Conservation (phyloP, 192 early-diverging fungal genomes). For the Funneliformis geosporum region DNA sequence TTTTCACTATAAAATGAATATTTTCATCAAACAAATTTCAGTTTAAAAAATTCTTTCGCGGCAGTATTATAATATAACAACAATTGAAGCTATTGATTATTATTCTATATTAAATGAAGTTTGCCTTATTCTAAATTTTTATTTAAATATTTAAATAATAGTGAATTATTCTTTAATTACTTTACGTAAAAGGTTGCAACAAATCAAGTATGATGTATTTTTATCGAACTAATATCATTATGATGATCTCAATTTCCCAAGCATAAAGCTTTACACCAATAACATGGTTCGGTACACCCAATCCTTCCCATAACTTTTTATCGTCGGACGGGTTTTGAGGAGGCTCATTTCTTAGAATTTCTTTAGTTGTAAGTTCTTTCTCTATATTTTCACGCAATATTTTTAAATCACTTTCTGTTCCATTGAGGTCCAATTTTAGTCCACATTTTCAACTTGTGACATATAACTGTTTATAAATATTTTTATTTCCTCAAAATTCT, state of each 20-base stretch:
- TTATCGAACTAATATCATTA: background rate
- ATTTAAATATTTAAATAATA: no score
- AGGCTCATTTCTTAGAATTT: background rate
- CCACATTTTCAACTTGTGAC: slow-evolving; percentile 21
- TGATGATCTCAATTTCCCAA: slow-evolving; percentile 24
- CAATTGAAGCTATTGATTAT: no score
- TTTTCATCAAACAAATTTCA: no score
- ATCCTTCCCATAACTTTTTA: slow-evolving; percentile 26
- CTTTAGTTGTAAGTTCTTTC: background rate
- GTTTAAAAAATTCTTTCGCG: no score
- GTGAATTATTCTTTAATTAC: no score
- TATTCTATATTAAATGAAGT: no score
- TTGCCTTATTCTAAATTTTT: no score
- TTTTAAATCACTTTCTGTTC: slow-evolving; percentile 1
- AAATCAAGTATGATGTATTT: slow-evolving; percentile 32
- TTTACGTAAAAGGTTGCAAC: no score
- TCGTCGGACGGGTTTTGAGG: background rate
- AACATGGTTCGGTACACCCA: slow-evolving; percentile 22
- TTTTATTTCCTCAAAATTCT: slow-evolving; percentile 20
- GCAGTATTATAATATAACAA: no score
- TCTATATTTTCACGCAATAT: slow-evolving; percentile 11
- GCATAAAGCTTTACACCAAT: slow-evolving; percentile 28
- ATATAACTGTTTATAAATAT: slow-evolving; percentile 22
- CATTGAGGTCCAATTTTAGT: slow-evolving; percentile 11
- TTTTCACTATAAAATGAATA: no score